Evolutionary conservation across 768 basidiomycete species (phyloP).

Genomic region (Lentinula raphanica): DNA sequence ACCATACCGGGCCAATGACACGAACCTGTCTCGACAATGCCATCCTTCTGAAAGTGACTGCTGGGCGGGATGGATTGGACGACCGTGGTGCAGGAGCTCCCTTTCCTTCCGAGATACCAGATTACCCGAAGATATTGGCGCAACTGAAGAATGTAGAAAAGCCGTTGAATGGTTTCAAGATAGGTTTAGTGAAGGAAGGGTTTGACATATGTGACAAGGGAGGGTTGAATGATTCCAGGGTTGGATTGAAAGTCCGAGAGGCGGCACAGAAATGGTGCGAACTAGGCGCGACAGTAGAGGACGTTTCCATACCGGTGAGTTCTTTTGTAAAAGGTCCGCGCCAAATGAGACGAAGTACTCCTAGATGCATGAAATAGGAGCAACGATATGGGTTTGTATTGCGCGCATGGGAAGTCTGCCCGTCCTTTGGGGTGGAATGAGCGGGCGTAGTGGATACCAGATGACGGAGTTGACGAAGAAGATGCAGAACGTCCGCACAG

Average conservation of each 20-base stretch:
- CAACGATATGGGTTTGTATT: background rate
- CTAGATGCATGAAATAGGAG: background rate
- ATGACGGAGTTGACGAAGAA: background rate
- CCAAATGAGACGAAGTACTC: background rate
- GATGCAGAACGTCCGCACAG: background rate
- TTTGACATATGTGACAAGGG: background rate
- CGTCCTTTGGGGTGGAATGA: background rate
- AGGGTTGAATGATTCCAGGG: background rate
- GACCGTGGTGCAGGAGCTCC: background rate
- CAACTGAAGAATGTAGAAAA: background rate
- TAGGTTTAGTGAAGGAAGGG: slow-evolving; percentile 3
- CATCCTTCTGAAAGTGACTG: background rate
- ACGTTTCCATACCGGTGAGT: slow-evolving; percentile 4
- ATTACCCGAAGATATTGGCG: background rate
- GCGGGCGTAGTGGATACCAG: background rate
- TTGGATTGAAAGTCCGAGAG: background rate
- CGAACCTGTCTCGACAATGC: background rate
- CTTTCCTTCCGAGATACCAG: background rate
- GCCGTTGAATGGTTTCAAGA: slow-evolving; percentile 2
- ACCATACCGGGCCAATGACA: slow-evolving; percentile 9
- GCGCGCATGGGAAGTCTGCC: background rate
- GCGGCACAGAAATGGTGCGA: background rate
- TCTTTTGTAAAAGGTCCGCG: background rate
- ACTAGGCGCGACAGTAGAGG: background rate
- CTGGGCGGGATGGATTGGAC: slow-evolving; percentile 1